These are phyloP conservation scores for Myxozyma melibiosi DNA, from an alignment of 805 yeast species.

Conservation along the genomic window DNA sequence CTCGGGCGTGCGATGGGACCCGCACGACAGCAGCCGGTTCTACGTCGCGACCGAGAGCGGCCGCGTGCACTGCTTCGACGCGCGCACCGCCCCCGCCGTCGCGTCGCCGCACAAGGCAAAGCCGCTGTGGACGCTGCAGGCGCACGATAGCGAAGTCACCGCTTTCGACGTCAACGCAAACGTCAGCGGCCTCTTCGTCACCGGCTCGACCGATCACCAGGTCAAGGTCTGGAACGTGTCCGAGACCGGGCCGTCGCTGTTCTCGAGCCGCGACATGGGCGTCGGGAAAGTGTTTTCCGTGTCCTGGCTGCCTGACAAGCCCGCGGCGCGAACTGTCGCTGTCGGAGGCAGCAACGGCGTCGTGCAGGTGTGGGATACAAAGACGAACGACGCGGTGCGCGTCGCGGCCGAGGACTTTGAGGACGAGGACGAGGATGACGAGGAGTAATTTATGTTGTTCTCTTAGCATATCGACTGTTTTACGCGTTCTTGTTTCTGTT, in stretches of 20 bases:
- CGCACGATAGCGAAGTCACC: constrained; percentile 93
- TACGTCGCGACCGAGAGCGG: constrained; percentile 93
- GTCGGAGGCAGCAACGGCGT: constrained; percentile 87
- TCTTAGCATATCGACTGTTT: too few relatives aligned
- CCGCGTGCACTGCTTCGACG: constrained; percentile 84
- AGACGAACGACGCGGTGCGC: constrained; percentile 79
- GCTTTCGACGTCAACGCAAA: constrained; percentile 68
- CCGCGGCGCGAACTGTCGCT: constrained; percentile 71
- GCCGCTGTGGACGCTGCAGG: constrained; percentile 94
- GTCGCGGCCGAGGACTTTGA: constrained; percentile 62
- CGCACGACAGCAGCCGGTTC: constrained; percentile 51
- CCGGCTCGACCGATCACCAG: constrained; percentile 85
- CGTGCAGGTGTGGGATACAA: constrained; percentile 89
- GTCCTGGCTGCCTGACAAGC: constrained; percentile 81
- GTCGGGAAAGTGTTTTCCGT: constrained; percentile 88
- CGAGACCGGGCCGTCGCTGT: constrained; percentile 74
- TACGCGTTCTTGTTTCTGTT: too few relatives aligned
- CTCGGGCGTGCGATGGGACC: constrained; percentile 76
- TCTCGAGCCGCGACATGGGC: constrained; percentile 86
- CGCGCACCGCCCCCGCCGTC: constrained; percentile 51
- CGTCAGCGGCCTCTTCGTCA: constrained; percentile 72
- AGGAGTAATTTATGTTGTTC: constrained; percentile 42
- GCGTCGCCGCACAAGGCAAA: constrained; percentile 44
- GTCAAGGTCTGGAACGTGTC: constrained; percentile 85
- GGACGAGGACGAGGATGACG: constrained; percentile 56